These are phyloP conservation scores for Boletus bicolor DNA, from an alignment of 768 basidiomycete genomes.

Conservation along the genomic window DNA sequence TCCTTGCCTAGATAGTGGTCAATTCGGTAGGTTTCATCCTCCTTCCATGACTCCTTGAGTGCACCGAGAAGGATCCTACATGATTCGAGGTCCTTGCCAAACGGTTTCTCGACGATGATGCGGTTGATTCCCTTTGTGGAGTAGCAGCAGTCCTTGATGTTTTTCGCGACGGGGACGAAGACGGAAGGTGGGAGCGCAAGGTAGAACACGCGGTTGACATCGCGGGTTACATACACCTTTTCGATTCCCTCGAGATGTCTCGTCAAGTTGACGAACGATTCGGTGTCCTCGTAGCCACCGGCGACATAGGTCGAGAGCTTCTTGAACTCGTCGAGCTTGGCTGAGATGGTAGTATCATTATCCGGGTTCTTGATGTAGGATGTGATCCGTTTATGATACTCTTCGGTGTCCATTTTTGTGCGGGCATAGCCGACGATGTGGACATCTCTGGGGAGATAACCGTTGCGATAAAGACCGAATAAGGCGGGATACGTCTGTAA, in stretches of 20 bases:
- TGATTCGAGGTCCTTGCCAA: conserved; percentile 90
- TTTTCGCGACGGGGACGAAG: conserved; percentile 84
- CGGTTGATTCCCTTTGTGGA: conserved; percentile 71
- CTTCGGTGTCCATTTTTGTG: conserved; percentile 85
- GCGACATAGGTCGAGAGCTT: conserved; percentile 74
- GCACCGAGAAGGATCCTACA: conserved; percentile 72
- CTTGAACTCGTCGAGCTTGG: conserved; percentile 82
- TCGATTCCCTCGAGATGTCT: conserved; percentile 79
- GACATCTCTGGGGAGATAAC: conserved; percentile 76
- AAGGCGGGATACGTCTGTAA: conserved; percentile 90
- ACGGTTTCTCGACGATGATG: conserved; percentile 97
- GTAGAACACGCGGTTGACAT: conserved; percentile 87
- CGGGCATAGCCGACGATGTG: conserved; percentile 96
- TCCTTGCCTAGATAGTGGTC: conserved; percentile 99
- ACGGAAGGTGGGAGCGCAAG: conserved; percentile 97
- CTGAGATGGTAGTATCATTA: conserved; percentile 53
- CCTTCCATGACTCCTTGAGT: conserved; percentile 85
- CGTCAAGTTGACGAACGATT: conserved; percentile 74
- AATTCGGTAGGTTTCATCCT: conserved; percentile 98
- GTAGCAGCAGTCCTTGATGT: conserved; percentile 83
- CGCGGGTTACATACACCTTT: conserved; percentile 56
- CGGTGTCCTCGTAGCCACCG: conserved; percentile 84
- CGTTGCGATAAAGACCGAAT: conserved; percentile 80
- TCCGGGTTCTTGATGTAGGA: conserved; percentile 82
- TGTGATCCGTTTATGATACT: conserved; percentile 81